phyloP scores from a whole-genome alignment of 2,329 filamentous ascomycete species.

The Exophiala spinifera region DNA sequence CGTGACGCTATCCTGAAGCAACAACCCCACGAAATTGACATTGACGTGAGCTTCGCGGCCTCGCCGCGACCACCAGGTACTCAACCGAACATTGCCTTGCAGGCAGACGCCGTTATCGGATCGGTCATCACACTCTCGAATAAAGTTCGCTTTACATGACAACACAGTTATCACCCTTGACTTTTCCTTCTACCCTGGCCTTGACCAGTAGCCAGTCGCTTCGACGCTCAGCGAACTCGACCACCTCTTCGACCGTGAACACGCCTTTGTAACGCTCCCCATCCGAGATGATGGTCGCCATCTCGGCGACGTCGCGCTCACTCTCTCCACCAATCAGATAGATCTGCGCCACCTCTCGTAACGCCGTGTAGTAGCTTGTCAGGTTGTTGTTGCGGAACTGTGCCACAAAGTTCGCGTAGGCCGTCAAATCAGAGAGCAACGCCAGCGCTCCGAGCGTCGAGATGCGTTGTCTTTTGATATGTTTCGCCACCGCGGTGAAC shows the following conservation, averaged over 20 bases:
- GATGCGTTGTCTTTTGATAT: conserved; percentile 92
- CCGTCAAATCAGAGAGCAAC: conserved; percentile 93
- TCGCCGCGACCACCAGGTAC: too few species aligned
- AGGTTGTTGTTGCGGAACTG: conserved; percentile 80
- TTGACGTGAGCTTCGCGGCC: too few species aligned
- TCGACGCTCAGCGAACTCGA: conserved; percentile 89
- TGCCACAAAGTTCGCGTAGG: conserved; percentile 82
- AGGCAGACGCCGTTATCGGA: too few species aligned
- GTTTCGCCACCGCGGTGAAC: conserved; percentile 91
- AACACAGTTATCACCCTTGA: conserved; percentile 90
- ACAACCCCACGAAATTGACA: too few species aligned
- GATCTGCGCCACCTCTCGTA: conserved; percentile 90
- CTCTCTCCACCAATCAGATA: conserved; percentile 77
- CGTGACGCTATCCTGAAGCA: too few species aligned
- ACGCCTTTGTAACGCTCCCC: conserved; percentile 85
- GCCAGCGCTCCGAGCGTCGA: conserved; percentile 85
- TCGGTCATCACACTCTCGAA: background rate
- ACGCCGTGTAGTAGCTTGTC: conserved; percentile 82
- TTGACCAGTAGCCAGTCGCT: conserved; percentile 94
- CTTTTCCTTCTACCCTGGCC: conserved; percentile 85
- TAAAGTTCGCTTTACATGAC: conserved; percentile 63
- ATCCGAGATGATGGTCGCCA: conserved; percentile 93
- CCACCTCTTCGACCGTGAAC: conserved; percentile 93
- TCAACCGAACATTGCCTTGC: too few species aligned
- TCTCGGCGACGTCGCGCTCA: conserved; percentile 73